These are phyloP conservation scores for Geotrichum europaeum DNA, from an alignment of 1,139 yeast species.

Conservation along the genomic window DNA sequence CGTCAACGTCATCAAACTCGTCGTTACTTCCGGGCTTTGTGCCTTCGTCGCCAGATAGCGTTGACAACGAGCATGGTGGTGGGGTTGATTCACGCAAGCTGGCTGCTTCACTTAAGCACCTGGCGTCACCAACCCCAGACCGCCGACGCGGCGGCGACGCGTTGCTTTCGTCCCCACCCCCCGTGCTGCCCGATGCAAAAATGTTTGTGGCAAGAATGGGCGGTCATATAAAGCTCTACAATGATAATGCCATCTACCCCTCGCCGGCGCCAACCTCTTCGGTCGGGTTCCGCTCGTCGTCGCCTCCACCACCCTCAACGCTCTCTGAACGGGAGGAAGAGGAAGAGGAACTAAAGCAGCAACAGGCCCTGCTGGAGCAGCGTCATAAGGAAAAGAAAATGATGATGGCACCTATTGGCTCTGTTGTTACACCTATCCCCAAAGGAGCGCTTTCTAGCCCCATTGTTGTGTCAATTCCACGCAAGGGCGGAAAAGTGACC, in stretches of 20 bases:
- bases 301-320: slow-evolving; percentile 18
- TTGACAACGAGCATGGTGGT: not conserved
- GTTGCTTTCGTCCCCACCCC: slow-evolving; percentile 5
- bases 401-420: slow-evolving; percentile 5
- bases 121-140: not conserved
- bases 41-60: slow-evolving; percentile 9
- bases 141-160: not conserved
- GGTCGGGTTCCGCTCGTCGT: slow-evolving; percentile 21
- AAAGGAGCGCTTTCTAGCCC: slow-evolving; percentile 21
- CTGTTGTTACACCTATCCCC: not conserved
- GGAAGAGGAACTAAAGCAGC: slow-evolving; percentile 9
- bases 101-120: not conserved
- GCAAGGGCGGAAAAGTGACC: slow-evolving; percentile 32
- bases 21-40: slow-evolving; percentile 10
- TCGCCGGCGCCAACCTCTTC: slow-evolving; percentile 30
- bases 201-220: not conserved
- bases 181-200: not conserved
- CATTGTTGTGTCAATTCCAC: slow-evolving; percentile 30
- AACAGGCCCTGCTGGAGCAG: not conserved
- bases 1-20: not conserved
- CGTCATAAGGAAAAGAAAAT: not conserved
- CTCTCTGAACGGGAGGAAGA: slow-evolving; percentile 3
- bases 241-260: slow-evolving; percentile 21
- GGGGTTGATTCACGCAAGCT: not conserved
- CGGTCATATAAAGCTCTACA: not conserved